These are phyloP conservation scores for Hemisphaericaspora xylofermentans DNA, from an alignment of 1,139 yeast genomes.

Conservation along the genomic window DNA sequence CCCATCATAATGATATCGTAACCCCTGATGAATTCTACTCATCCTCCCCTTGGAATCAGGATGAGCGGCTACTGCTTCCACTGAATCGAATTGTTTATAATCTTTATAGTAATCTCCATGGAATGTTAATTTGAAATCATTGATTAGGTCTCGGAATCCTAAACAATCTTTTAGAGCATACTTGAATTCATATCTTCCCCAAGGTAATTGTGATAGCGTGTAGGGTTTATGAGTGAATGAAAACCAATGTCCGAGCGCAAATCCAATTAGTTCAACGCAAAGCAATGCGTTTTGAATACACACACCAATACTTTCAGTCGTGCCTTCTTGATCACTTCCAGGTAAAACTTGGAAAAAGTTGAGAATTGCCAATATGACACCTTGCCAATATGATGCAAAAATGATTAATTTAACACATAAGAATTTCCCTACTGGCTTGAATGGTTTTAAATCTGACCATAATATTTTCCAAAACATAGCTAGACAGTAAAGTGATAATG, in stretches of 20 bases:
- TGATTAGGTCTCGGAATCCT: slow-evolving; percentile 69
- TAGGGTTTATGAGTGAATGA: slow-evolving; percentile 83
- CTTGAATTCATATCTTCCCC: slow-evolving; percentile 59
- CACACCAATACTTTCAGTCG: slow-evolving; percentile 44
- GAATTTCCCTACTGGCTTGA: slow-evolving; percentile 89
- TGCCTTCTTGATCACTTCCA: slow-evolving; percentile 24
- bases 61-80: slow-evolving; percentile 67
- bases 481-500: slow-evolving; percentile 76
- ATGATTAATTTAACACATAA: slow-evolving; percentile 89
- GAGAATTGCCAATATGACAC: slow-evolving; percentile 64
- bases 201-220: slow-evolving; percentile 57
- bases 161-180: slow-evolving; percentile 75
- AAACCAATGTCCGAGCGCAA: slow-evolving; percentile 83
- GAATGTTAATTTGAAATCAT: slow-evolving; percentile 74
- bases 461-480: slow-evolving; percentile 93
- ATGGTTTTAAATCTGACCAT: slow-evolving; percentile 71
- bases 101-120: slow-evolving; percentile 73
- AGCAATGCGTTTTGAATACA: slow-evolving; percentile 77
- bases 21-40: slow-evolving; percentile 78
- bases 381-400: slow-evolving; percentile 97
- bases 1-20: slow-evolving; percentile 79
- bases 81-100: slow-evolving; percentile 80
- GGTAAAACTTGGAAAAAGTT: slow-evolving; percentile 55
- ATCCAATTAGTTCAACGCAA: slow-evolving; percentile 81
- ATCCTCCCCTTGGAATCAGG: slow-evolving; percentile 65